Base-by-base conservation (phyloP, 371 early-diverging fungal species). In the Polyrhizophydium stewartii region DNA sequence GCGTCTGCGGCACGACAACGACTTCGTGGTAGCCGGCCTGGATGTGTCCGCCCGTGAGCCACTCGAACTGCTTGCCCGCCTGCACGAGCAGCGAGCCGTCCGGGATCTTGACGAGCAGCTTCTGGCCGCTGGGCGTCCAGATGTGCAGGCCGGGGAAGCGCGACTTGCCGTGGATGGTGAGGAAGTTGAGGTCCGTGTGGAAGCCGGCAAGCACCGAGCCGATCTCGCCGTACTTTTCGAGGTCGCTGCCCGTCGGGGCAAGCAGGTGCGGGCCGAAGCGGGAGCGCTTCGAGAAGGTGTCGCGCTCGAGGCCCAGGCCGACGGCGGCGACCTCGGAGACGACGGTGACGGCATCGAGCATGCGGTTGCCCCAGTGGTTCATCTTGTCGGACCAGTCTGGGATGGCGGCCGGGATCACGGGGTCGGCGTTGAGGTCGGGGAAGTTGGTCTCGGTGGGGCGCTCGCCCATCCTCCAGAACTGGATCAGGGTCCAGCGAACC, bases 21-120 rank as follows among this genome's bases (percentile, higher is more conserved):
- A 88, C 89, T 59, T 88, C 87, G 55, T 88, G 89, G 73, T 80
- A 88, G 38, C 89, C 89, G 1, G 89, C 89, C 59, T 65, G 60
- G 12, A 87, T 74, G 27, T 68, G 69, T 25, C 89, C 89, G 12
- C 87, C 86, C 5, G 89, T 88, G 59, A 87, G 62, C 72, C 74
- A 78, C 65, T 88, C 87, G 49, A 87, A 59, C 67, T 87, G 83
- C 72, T 86, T 85, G 28, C 87, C 89, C 17, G 89, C 87, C 60
- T 88, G 89, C 10, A 88, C 87, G 38, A 87, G 66, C 58, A 88
- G 62, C 63, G 83, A 84, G 28, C 87, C 87, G 56, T 83, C 81
- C 10, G 88, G 86, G 19, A 87, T 78, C 16, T 74, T 75, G 51
- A 84, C 89, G 16, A 77, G 71, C 32, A 87, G 57, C 73, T 86